Evolutionary conservation across 768 basidiomycete genomes (phyloP).

Genomic region (Coprinopsis cinerea): DNA sequence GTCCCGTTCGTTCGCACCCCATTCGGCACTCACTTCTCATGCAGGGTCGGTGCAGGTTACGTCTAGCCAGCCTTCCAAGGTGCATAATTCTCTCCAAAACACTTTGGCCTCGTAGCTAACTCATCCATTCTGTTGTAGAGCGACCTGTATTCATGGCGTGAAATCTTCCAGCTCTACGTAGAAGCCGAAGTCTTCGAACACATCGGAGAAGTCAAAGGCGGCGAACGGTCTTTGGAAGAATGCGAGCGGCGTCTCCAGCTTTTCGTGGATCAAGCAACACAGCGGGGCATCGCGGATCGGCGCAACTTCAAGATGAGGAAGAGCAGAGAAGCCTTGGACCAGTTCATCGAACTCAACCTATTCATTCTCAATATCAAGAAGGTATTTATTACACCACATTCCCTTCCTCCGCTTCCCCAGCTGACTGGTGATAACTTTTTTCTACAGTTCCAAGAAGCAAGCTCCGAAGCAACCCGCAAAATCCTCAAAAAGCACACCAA

Average conservation of each 20-base stretch:
- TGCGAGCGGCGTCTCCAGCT: conserved; percentile 57
- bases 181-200: conserved; percentile 85
- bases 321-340: conserved; percentile 54
- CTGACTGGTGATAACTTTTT: neutral
- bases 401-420: neutral
- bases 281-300: conserved; percentile 48
- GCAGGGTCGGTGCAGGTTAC: conserved; percentile 27
- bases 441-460: conserved; percentile 70
- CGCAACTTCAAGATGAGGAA: conserved; percentile 51
- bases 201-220: conserved; percentile 53
- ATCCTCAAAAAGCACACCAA: conserved; percentile 94
- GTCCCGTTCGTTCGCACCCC: conserved; percentile 32
- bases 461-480: conserved; percentile 85
- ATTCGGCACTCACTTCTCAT: conserved; percentile 37
- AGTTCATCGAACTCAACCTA: conserved; percentile 71
- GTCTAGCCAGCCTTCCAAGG: conserved; percentile 19
- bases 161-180: conserved; percentile 83
- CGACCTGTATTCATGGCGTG: conserved; percentile 85
- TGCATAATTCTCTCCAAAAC: conserved; percentile 8
- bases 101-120: neutral
- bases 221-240: conserved; percentile 66
- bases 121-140: conserved; percentile 23
- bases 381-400: conserved; percentile 29
- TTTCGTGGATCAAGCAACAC: conserved; percentile 56
- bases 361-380: conserved; percentile 80